phyloP scores from a whole-genome alignment of 2,329 filamentous ascomycete species.

The Sporothrix curviconia region DNA sequence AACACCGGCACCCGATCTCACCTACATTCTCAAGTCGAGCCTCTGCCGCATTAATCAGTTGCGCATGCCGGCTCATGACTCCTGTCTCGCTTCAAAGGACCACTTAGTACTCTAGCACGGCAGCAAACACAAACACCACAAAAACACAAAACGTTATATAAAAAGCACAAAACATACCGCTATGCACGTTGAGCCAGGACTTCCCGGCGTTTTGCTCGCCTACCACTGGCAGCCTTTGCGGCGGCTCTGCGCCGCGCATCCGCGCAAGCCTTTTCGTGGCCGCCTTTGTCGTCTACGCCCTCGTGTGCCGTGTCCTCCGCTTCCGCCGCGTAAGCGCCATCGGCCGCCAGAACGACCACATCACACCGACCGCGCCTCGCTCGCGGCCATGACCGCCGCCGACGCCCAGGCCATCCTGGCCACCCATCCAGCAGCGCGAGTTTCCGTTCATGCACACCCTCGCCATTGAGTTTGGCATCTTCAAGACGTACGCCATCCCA shows the following conservation, averaged over 20 bases:
- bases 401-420: constrained; percentile 41
- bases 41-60: no score
- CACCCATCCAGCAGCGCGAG: constrained; percentile 28
- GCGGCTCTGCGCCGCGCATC: background rate
- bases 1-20: no score
- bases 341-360: constrained; percentile 19
- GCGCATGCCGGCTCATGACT: no score
- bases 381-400: constrained; percentile 35
- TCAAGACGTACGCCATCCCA: constrained; percentile 39
- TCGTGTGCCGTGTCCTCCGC: constrained; percentile 31
- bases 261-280: background rate
- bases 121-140: no score
- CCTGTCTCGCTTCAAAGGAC: no score
- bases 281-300: constrained; percentile 29
- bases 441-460: constrained; percentile 35
- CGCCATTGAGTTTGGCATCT: constrained; percentile 34
- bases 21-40: no score
- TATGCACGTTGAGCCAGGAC: no score
- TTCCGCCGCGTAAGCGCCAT: constrained; percentile 30
- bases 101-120: no score
- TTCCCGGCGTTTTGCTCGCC: no score
- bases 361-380: constrained; percentile 29
- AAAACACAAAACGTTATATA: no score
- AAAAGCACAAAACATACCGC: no score
- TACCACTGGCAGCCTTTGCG: background rate